Evolutionary conservation across 495 filamentous ascomycete species (phyloP), one percentile per base, ranked within the genome.

Genomic region (Lineolata rhizophorae): DNA sequence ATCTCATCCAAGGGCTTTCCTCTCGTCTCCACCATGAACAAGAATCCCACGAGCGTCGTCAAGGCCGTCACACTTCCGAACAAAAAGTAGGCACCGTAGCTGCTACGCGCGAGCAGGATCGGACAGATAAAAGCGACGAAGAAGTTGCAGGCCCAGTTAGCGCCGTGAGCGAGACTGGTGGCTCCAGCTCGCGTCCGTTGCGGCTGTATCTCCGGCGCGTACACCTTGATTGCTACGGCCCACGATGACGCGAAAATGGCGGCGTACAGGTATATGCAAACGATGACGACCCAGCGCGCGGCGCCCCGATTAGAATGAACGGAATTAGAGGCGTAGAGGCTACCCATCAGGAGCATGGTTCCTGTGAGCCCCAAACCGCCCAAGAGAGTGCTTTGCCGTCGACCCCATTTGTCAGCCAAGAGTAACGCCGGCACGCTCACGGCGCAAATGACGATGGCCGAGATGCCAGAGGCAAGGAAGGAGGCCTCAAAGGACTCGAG

Each of bases 21-120:
- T 1, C 18, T 15, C 3, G 43, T 46, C 36, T 46, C 43, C 3
- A 36, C 40, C 37, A 40, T 43, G 30, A 32, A 25, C 27, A 46
- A 37, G 35, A 46, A 46, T 10, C 18, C 27, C 24, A 43, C 40
- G 21, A 40, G 30, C 1, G 40, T 22, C 43, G 39, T 43, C 10
- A 28, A 33, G 18, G 30, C 32, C 19, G 36, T 40, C 32, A 46
- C 43, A 10, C 43, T 40, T 18, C 40, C 43, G 32, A 46, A 46
- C 27, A 46, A 35, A 21, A 43, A 30, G 22, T 43, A 46, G 16
- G 36, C 40, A 13, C 63, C 60, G 75, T 75, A 84, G 34, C 63
- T 53, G 41, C 81, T 81, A 40, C 64, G 74, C 32, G 57, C 66
- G 42, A 82, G 80, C 2, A 74, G 65, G 0, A 72, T 67, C 1